Evolutionary conservation across 2,329 filamentous ascomycete species (phyloP).

Genomic region (Arthroderma sp.): DNA sequence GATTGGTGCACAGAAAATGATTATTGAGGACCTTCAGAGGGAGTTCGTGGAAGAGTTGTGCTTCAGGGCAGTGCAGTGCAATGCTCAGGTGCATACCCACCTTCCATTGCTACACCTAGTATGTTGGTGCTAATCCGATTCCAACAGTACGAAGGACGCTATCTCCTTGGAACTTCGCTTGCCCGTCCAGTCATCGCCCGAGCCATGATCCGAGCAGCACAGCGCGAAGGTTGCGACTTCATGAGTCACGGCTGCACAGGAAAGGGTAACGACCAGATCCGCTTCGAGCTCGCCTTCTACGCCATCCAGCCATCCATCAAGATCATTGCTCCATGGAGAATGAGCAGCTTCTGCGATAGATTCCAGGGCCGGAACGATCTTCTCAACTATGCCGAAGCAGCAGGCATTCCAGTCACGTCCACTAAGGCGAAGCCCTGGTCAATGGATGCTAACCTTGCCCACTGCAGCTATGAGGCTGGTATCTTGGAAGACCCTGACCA

Average conservation of each 20-base stretch:
- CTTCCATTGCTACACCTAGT: slow-evolving; percentile 17
- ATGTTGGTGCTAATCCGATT: slow-evolving; percentile 12
- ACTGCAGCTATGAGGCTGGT: slow-evolving; percentile 62
- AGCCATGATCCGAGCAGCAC: slow-evolving; percentile 28
- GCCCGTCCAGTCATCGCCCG: slow-evolving; percentile 37
- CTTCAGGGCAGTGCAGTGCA: slow-evolving; percentile 66
- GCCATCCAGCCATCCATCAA: slow-evolving; percentile 36
- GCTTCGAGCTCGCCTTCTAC: slow-evolving; percentile 39
- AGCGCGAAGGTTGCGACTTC: slow-evolving; percentile 31
- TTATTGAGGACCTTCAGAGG: slow-evolving; percentile 51
- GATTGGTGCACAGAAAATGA: slow-evolving; percentile 54
- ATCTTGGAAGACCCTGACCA: slow-evolving; percentile 41
- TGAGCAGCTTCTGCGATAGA: slow-evolving; percentile 35
- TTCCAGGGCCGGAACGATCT: slow-evolving; percentile 38
- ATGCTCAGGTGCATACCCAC: slow-evolving; percentile 21
- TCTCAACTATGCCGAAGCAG: slow-evolving; percentile 36
- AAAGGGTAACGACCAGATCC: slow-evolving; percentile 38
- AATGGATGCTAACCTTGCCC: slow-evolving; percentile 41
- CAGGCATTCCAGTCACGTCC: slow-evolving; percentile 35
- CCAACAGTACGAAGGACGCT: too few species aligned
- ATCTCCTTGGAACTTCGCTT: neutral
- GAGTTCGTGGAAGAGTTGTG: slow-evolving; percentile 72
- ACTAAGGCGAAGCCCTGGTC: slow-evolving; percentile 48
- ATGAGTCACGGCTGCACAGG: slow-evolving; percentile 35
- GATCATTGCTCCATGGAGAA: slow-evolving; percentile 38